Evolutionary conservation across 148 eudicot species (phyloP), one percentile per base, ranked within the genome.

Genomic region (Cornus kousa): DNA sequence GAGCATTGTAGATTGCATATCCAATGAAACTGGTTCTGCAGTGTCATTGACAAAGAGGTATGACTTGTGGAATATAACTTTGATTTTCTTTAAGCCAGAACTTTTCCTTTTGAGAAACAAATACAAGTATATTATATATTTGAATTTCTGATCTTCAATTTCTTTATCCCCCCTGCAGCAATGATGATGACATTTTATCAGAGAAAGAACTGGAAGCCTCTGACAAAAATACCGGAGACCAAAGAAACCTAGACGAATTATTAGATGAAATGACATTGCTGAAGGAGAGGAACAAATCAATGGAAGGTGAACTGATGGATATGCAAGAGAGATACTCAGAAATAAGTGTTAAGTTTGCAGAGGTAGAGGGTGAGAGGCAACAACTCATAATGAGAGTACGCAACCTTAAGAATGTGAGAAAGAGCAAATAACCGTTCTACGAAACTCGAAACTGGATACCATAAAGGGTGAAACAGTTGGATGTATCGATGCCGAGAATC

Each of bases 311-410:
- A 78, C 84, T 95, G 70, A 90, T 89, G 83, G 98, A 93, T 70
- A 90, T 95, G 97, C 97, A 95, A 77, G 94, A 87, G 76, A 89
- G 98, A 77, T 95, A 95, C 81, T 95, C 97, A 22, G 98, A 91
- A 32, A 89, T 93, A 86, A 95, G 97, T 69, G 92, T 95, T 22
- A 95, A 93, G 80, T 95, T 95, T 80, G 97, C 98, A n/a, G 98
- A 95, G 87, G 98, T 95, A 39, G 98, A 93, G 81, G 98, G 98
- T 13, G 97, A 95, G 87, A 81, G 98, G 65, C 98, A 95, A 80
- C 89, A 91, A 69, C 93, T 95, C 19, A 87, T 93, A 3, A 95
- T 95, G 96, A 90, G 53, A 37, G 67, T 93, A 39, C 94, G 98
- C 40, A 90, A 85, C 86, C 79, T 95, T 19, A 91, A 93, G 82